A percentile compares a stretch with the other conserved stretches of the same genome.
Conservation (phyloP, 1,284 basidiomycete species). For the Somion occarium region DNA sequence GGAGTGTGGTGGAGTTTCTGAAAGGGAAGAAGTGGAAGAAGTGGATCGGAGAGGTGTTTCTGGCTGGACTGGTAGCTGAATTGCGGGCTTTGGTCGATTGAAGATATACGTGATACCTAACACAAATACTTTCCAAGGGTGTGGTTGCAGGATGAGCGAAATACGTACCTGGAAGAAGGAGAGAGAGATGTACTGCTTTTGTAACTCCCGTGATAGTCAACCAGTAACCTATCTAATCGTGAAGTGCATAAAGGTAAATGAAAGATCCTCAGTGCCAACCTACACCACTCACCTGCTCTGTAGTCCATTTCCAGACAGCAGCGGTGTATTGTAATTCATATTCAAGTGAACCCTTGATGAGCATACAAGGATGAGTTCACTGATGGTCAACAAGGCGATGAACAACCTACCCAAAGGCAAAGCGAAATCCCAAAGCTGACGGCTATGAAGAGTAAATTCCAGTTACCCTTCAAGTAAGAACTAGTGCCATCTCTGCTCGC, state of each 20-base stretch:
- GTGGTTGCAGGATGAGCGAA: no score
- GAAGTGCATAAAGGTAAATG: background rate
- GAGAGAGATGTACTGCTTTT: constrained; percentile 56
- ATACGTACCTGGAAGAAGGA: constrained; percentile 67
- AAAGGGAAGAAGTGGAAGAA: constrained; percentile 9
- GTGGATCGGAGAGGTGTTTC: constrained; percentile 28
- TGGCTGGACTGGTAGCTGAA: constrained; percentile 29
- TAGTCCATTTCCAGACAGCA: constrained; percentile 64
- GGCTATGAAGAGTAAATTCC: constrained; percentile 64
- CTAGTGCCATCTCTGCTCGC: constrained; percentile 11
- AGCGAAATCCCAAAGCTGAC: no score
- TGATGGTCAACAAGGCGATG: no score
- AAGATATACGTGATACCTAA: constrained; percentile 52
- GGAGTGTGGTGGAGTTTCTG: constrained; percentile 9
- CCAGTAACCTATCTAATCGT: constrained; percentile 62
- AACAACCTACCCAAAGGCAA: no score
- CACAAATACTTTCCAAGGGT: no score
- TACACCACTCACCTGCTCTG: constrained; percentile 52
- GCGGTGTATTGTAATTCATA: constrained; percentile 72
- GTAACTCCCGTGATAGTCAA: constrained; percentile 56
- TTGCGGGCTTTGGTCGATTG: constrained; percentile 32
- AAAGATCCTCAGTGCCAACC: no score
- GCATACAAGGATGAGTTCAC: no score
- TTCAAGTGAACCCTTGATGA: constrained; percentile 57
- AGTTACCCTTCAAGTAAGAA: constrained; percentile 47